Conservation (phyloP, 2,329 filamentous ascomycete species). For the Xylaria sp. region DNA sequence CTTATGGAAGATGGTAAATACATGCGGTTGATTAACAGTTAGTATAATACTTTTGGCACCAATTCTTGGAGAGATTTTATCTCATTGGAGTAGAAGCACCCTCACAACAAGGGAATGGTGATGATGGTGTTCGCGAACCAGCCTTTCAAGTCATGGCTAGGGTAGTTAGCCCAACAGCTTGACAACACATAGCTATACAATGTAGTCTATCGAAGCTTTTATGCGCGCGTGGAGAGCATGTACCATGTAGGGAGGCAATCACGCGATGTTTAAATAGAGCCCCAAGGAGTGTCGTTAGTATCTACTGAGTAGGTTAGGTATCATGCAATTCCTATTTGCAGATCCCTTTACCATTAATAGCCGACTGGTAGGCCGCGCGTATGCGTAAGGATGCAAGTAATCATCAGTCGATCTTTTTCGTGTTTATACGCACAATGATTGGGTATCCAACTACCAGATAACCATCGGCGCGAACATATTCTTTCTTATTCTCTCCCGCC, state of each 20-base stretch:
- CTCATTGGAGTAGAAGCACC: too few species aligned
- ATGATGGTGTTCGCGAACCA: too few species aligned
- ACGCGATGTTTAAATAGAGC: background rate
- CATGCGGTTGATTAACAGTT: too few species aligned
- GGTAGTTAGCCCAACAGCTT: too few species aligned
- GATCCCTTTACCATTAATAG: conserved; percentile 14
- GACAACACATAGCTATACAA: background rate
- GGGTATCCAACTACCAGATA: background rate
- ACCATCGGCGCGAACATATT: background rate
- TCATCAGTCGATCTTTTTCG: conserved; percentile 3
- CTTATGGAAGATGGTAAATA: too few species aligned
- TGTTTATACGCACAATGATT: background rate
- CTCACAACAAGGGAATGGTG: too few species aligned
- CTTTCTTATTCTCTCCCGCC: background rate
- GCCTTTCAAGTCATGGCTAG: too few species aligned
- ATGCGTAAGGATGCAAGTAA: conserved; percentile 9
- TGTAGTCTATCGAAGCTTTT: background rate
- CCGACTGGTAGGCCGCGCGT: conserved; percentile 14
- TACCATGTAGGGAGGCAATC: background rate
- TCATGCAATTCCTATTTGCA: background rate
- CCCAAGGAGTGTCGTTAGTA: background rate
- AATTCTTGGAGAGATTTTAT: too few species aligned
- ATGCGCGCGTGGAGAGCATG: background rate
- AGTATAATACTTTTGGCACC: too few species aligned
- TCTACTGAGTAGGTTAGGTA: background rate